Evolutionary conservation across 352 stramenopile genomes (phyloP), one percentile per base, ranked within the genome.

Genomic region (Halophytophthora polymorphica): DNA sequence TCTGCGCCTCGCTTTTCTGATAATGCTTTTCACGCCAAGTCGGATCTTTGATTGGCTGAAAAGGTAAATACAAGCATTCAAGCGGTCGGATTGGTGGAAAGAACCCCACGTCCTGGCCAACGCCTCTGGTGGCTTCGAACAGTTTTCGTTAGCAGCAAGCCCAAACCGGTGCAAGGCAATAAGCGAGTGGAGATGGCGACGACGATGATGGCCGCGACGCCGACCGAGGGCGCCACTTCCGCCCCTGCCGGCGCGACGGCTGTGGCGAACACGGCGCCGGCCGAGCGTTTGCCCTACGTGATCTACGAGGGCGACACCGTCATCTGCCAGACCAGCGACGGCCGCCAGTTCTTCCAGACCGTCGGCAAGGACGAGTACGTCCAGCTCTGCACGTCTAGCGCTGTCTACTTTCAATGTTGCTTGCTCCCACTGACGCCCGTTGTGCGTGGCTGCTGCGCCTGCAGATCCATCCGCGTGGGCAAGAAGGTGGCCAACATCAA

Each of bases 291-390:
- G 46, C 64, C 73, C 31, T 88, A 91, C 48, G 63, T 89, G 53
- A 94, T 94, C 52, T 86, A 90, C 65, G 83, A 92, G 41, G 81
- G 81, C 51, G 83, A 94, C 63, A 92, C 83, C 1, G 81, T 94
- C 17, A 90, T 94, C 58, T 94, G 83, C 55, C 73, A 94, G 61
- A 92, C 81, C 8, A 92, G 81, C 50, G 83, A 94, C 28, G 81
- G 77, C 8, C 77, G 83, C 29, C 82, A 91, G 64, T 94, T 94
- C 69, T 94, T 94, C 61, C 79, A 91, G 60, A 58, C 70, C 43
- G 66, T 89, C 58, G 74, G 72, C 21, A 78, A 75, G 55, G 77
- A 86, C 64, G 75, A 85, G 81, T 90, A 49, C 42, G 77, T 53
- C 25, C n/a, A 35, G 25, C 25, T 12, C 41, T 34, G 5, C 11